Percentiles rank a stretch among this genome's conserved stretches.
These are phyloP conservation scores for Mycena albidolilacea DNA, from an alignment of 768 basidiomycete genomes.

Conservation along the genomic window DNA sequence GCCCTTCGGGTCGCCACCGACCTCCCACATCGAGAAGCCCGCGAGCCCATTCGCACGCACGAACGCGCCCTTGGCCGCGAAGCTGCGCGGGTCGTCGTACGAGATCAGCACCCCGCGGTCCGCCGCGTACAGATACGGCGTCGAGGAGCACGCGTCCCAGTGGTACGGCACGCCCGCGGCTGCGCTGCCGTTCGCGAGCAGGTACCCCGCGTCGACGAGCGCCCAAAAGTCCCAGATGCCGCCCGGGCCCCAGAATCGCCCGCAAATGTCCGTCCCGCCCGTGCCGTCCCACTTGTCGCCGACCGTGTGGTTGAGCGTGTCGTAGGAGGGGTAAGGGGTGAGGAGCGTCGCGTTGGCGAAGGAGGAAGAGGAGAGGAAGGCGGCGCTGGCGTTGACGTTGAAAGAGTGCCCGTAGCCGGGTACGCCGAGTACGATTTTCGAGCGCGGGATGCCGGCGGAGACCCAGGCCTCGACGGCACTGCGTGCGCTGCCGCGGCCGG, in stretches of 20 bases:
- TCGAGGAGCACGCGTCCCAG: conserved; percentile 80
- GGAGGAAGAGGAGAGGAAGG: conserved; percentile 54
- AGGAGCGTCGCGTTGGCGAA: conserved; percentile 45
- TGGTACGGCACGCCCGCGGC: conserved; percentile 65
- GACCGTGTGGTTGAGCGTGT: conserved; percentile 60
- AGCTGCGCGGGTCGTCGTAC: conserved; percentile 61
- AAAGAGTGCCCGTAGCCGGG: conserved; percentile 89
- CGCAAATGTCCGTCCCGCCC: conserved; percentile 71
- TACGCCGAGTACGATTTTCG: conserved; percentile 84
- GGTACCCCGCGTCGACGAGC: conserved; percentile 69
- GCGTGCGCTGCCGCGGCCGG: conserved; percentile 73
- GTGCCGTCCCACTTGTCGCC: conserved; percentile 78
- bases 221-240: conserved; percentile 78
- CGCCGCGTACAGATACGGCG: conserved; percentile 64
- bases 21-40: conserved; percentile 83
- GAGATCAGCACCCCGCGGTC: conserved; percentile 62
- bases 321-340: conserved; percentile 68
- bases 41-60: conserved; percentile 65
- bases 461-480: conserved; percentile 83
- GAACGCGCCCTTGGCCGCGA: conserved; percentile 70
- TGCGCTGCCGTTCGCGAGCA: conserved; percentile 63
- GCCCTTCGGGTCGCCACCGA: conserved; percentile 73
- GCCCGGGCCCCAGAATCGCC: conserved; percentile 61
- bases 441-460: conserved; percentile 79
- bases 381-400: conserved; percentile 62